phyloP scores from a whole-genome alignment of 176 grass and related monocot species.

The Rhynchospora tenuis region DNA sequence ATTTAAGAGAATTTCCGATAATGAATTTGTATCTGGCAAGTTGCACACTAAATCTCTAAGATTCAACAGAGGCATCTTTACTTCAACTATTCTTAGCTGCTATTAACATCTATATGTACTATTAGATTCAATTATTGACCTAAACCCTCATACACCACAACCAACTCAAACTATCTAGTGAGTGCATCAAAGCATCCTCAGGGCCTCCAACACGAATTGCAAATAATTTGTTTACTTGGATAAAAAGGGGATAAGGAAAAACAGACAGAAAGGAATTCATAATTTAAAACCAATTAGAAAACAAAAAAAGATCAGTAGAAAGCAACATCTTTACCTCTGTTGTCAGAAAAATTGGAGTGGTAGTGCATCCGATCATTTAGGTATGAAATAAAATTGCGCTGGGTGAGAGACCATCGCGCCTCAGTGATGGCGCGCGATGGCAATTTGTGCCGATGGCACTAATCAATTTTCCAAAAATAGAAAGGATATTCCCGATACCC shows the following conservation, averaged over 20 bases:
- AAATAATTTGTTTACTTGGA: background rate
- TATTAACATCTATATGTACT: background rate
- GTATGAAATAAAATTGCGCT: too few species aligned
- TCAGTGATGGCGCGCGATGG: too few species aligned
- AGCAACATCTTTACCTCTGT: constrained; percentile 46
- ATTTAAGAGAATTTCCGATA: background rate
- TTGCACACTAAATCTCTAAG: constrained; percentile 1
- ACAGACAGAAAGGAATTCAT: background rate
- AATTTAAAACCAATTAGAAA: background rate
- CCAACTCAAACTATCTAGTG: background rate
- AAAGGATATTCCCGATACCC: too few species aligned
- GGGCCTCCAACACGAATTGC: background rate
- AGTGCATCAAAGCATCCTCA: background rate
- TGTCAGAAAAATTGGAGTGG: constrained; percentile 91
- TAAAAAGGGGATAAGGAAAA: background rate
- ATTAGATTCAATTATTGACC: too few species aligned
- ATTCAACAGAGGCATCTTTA: background rate
- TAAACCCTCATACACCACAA: too few species aligned
- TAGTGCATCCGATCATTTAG: constrained; percentile 98
- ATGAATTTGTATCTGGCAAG: background rate
- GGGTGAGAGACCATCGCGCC: too few species aligned
- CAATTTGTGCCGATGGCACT: too few species aligned
- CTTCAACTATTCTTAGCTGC: constrained; percentile 6
- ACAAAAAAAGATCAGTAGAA: background rate
- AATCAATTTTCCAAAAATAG: too few species aligned